Base-by-base conservation (phyloP, 352 stramenopile species). In the Phytopythium montanum region DNA sequence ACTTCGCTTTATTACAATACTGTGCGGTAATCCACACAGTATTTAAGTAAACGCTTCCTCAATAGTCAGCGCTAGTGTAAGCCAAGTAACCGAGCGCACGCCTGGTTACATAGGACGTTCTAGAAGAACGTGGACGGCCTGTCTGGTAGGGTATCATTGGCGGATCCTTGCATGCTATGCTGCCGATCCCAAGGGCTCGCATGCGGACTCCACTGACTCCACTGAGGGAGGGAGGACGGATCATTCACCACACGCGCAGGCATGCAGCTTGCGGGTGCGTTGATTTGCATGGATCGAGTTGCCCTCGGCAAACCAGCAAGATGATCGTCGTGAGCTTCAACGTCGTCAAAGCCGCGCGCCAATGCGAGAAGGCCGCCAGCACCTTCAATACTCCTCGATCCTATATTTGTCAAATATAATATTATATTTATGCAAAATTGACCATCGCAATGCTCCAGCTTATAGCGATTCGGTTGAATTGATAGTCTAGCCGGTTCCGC, bases 271-370 rank as follows among this genome's bases (percentile, higher is more conserved):
- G n/a, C n/a, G 9, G 29, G 29, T 34, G 5, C 29, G 29, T 34
- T 34, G 29, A 34, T 34, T 34, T 34, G 29, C 29, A 34, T 34
- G 29, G 5, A 9, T 49, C 42, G 2, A 21, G 2, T 49, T 19
- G 75, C 64, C 6, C 14, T 26, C 41, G 41, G 21, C 19, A 48
- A 48, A 48, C 41, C 41, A 45, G 38, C 16, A 18, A 14, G 45
- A n/a, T 28, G 21, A n/a, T 51, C 45, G 18, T 13, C 25, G n/a
- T n/a, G 9, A 18, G 50, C 50, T 56, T 56, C 50, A 56, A 56
- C 33, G 21, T 56, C 50, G n/a, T 7, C 50, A 56, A 45, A 56
- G 50, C 31, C 50, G 44, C 50, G 50, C 50, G 33, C 50, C 48
- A 26, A 34, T 54, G 48, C 48, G 38, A 45, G 38, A 45, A 45